These are phyloP conservation scores for Immersiella caudata DNA, from an alignment of 495 filamentous ascomycete species.

Conservation along the genomic window DNA sequence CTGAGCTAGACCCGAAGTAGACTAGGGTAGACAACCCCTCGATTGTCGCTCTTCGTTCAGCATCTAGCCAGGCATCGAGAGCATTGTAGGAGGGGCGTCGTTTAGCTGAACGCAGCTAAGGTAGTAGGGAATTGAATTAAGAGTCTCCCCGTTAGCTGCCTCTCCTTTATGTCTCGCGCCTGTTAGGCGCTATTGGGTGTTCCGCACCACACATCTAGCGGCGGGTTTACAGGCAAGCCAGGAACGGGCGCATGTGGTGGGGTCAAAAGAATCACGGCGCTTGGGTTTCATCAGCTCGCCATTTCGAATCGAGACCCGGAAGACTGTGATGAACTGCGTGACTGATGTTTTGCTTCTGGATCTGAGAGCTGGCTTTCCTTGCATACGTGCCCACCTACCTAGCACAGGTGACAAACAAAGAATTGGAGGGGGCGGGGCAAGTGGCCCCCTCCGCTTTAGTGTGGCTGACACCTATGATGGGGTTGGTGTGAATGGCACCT, in stretches of 20 bases:
- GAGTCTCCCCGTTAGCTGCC: slow-evolving; percentile 2
- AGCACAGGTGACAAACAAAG: background rate
- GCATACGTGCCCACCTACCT: no score
- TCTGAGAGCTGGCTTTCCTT: no score
- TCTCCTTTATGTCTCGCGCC: background rate
- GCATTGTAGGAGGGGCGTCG: background rate
- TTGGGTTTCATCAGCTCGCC: background rate
- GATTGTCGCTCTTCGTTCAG: slow-evolving; percentile 7
- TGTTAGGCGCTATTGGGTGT: slow-evolving; percentile 15
- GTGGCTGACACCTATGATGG: background rate
- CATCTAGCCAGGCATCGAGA: background rate
- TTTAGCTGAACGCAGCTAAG: background rate
- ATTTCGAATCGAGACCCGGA: background rate
- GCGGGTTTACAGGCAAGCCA: slow-evolving; percentile 6
- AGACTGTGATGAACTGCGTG: background rate
- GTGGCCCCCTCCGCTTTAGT: background rate
- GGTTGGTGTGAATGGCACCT: background rate
- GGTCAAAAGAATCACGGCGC: background rate
- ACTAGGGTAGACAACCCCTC: slow-evolving; percentile 14
- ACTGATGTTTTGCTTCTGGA: background rate
- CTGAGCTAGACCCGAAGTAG: slow-evolving; percentile 28
- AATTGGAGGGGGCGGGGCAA: background rate
- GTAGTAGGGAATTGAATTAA: slow-evolving; percentile 15
- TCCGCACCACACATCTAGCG: background rate
- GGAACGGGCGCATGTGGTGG: slow-evolving; percentile 3